Percentiles rank a stretch among this genome's conserved stretches.
phyloP scores from a whole-genome alignment of 441 rosid genomes.

The Bruguiera hainesii region DNA sequence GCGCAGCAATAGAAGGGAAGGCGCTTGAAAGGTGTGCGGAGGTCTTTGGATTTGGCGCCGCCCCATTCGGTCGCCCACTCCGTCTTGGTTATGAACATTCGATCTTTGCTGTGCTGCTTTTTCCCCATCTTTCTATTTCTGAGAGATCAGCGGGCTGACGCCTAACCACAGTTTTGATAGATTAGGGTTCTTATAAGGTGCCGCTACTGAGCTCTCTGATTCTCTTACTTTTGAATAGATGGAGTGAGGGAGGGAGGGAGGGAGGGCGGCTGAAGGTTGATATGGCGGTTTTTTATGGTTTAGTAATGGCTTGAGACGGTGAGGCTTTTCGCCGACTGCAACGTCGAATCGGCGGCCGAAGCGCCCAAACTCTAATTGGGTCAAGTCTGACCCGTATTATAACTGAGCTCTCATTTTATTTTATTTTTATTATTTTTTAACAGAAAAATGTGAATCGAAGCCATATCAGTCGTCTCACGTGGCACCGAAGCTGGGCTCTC shows the following conservation, averaged over 20 bases:
- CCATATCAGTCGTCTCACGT: too few relatives aligned
- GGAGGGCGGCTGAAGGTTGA: too few relatives aligned
- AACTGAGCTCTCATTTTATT: too few relatives aligned
- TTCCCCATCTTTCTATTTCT: constrained; percentile 54
- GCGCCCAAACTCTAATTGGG: neutral
- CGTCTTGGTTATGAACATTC: constrained; percentile 88
- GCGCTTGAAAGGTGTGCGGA: constrained; percentile 77
- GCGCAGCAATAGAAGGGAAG: constrained; percentile 99
- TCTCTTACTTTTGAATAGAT: too few relatives aligned
- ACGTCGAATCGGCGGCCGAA: constrained; percentile 17
- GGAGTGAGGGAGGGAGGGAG: too few relatives aligned
- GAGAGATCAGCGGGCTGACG: too few relatives aligned
- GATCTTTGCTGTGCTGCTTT: constrained; percentile 94
- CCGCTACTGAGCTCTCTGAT: too few relatives aligned
- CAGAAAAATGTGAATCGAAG: too few relatives aligned
- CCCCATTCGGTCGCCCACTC: constrained; percentile 99
- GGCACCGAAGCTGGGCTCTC: too few relatives aligned
- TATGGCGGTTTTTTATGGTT: too few relatives aligned
- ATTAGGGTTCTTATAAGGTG: constrained; percentile 14
- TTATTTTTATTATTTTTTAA: too few relatives aligned
- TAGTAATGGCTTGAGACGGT: neutral
- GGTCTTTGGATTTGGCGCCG: constrained; percentile 86
- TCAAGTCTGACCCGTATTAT: neutral
- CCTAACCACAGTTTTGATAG: neutral
- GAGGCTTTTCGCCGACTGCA: constrained; percentile 8